These are phyloP conservation scores for Penicillium frequentans DNA, from an alignment of 2,329 filamentous ascomycete genomes.

Conservation along the genomic window DNA sequence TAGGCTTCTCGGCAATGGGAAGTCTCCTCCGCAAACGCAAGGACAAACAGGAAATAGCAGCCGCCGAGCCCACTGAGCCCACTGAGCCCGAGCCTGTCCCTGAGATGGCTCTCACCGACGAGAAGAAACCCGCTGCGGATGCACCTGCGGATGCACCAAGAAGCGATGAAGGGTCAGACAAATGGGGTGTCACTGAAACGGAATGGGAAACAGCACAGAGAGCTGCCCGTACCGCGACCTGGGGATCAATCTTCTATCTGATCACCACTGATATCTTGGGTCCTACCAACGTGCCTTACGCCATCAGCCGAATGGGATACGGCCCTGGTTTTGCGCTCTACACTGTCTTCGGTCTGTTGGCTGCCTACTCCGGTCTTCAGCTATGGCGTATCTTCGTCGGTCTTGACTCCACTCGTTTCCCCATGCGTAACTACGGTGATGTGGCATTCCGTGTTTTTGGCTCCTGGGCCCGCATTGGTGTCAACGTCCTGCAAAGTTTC, in stretches of 20 bases:
- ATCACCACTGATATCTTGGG: slow-evolving; percentile 53
- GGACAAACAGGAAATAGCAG: not conserved
- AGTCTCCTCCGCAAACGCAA: not conserved
- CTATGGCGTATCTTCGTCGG: slow-evolving; percentile 50
- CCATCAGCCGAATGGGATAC: slow-evolving; percentile 40
- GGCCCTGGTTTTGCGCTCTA: slow-evolving; percentile 50
- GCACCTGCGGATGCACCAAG: not conserved
- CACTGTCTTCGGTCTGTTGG: slow-evolving; percentile 46
- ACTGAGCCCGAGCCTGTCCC: not conserved
- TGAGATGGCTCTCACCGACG: not conserved
- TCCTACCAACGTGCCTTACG: slow-evolving; percentile 39
- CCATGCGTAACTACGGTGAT: slow-evolving; percentile 50
- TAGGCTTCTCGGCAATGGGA: not conserved
- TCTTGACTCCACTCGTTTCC: slow-evolving; percentile 50
- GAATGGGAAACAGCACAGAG: slow-evolving; percentile 52
- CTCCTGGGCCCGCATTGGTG: slow-evolving; percentile 43
- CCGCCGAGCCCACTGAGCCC: not conserved
- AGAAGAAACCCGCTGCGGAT: not conserved
- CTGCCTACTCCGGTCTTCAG: slow-evolving; percentile 47
- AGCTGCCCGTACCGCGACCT: slow-evolving; percentile 47
- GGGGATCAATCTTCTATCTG: slow-evolving; percentile 51
- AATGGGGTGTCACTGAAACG: slow-evolving; percentile 32
- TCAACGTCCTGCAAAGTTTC: slow-evolving; percentile 49
- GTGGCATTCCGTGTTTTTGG: slow-evolving; percentile 52
- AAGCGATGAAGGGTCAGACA: slow-evolving; percentile 1